phyloP scores from a whole-genome alignment of 441 rosid genomes.

The Rhodomyrtus psidioides region DNA sequence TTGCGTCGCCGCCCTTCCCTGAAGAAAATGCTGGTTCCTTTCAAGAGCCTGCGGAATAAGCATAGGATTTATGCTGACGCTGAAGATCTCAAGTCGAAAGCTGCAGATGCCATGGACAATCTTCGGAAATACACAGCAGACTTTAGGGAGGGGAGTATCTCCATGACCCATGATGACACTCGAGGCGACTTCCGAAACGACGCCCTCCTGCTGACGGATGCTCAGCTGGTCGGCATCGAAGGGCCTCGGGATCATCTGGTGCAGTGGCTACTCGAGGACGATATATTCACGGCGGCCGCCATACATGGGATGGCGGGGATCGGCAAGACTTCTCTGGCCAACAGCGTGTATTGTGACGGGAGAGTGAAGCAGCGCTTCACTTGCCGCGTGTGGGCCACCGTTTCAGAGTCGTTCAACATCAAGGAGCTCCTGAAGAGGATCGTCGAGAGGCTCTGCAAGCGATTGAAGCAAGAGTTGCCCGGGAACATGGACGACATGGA shows the following conservation, averaged over 20 bases:
- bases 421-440: neutral
- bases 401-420: no score
- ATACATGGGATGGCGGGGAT: neutral
- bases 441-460: neutral
- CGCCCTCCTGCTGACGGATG: neutral
- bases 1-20: neutral
- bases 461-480: neutral
- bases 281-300: neutral
- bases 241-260: neutral
- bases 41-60: neutral
- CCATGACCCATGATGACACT: neutral
- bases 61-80: neutral
- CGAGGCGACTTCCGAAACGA: neutral
- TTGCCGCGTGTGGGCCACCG: neutral
- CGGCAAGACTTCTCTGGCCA: neutral
- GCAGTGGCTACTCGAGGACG: neutral
- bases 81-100: neutral
- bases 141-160: neutral
- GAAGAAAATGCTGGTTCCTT: neutral
- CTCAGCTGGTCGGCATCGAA: neutral
- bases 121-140: neutral
- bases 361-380: neutral
- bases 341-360: neutral
- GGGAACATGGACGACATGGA: neutral
- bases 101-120: neutral